Percentiles rank a stretch among this genome's conserved stretches.
Conservation (phyloP, 73 alveolate species). For the Urostyla sp. region DNA sequence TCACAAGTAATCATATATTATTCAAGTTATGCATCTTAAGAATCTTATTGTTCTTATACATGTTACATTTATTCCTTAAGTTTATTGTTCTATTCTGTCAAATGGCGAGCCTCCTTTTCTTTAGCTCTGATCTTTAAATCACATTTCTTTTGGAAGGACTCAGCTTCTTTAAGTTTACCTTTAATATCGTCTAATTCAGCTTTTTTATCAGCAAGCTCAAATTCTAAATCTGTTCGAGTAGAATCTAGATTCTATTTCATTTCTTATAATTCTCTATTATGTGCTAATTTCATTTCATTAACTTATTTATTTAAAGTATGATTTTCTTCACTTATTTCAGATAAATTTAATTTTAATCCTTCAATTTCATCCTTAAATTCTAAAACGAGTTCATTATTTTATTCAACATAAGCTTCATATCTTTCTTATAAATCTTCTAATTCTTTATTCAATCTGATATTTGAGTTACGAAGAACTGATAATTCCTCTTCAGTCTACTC, state of each 20-base stretch:
- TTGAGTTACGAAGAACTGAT: background rate
- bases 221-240: conserved; percentile 23
- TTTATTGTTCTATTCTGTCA: too few relatives aligned
- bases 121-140: background rate
- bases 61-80: too few relatives aligned
- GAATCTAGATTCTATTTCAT: conserved; percentile 14
- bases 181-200: conserved; percentile 45
- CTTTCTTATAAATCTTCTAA: background rate
- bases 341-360: conserved; percentile 1
- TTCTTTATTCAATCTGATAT: background rate
- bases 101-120: background rate
- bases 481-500: conserved; percentile 8
- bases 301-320: conserved; percentile 6
- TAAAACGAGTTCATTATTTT: background rate
- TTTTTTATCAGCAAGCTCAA: conserved; percentile 37
- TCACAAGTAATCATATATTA: too few relatives aligned
- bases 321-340: conserved; percentile 38
- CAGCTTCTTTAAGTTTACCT: background rate
- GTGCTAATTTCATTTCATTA: background rate
- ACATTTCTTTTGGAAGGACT: background rate
- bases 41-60: too few relatives aligned
- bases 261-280: conserved; percentile 1
- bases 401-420: background rate
- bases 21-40: too few relatives aligned
- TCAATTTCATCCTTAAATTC: conserved; percentile 40